A percentile compares a stretch with the other conserved stretches of the same genome.
phyloP scores from a whole-genome alignment of 495 filamentous ascomycete genomes.

The Cercophora sp. region DNA sequence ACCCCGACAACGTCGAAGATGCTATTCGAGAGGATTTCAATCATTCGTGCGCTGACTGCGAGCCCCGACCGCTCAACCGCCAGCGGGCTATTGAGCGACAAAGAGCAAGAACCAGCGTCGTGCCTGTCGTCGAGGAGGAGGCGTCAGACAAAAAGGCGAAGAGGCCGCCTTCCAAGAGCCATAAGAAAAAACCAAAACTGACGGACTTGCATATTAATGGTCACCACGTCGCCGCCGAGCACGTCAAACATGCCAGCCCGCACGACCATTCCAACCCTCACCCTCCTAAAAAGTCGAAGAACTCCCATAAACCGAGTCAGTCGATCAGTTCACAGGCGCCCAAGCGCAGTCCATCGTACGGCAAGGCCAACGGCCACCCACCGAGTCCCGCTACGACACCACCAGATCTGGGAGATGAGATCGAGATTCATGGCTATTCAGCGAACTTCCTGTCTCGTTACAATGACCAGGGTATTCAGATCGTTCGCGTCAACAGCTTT shows the following conservation, averaged over 20 bases:
- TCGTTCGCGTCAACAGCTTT: constrained; percentile 61
- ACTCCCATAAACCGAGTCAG: constrained; percentile 63
- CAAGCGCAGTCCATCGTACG: constrained; percentile 52
- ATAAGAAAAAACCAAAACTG: constrained; percentile 67
- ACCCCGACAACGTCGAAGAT: constrained; percentile 64
- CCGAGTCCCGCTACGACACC: constrained; percentile 54
- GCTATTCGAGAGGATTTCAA: constrained; percentile 62
- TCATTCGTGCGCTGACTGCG: constrained; percentile 85
- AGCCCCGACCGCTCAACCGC: constrained; percentile 66
- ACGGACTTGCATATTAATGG: constrained; percentile 51
- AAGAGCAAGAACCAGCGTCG: constrained; percentile 33
- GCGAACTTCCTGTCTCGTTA: constrained; percentile 67
- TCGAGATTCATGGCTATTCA: constrained; percentile 62
- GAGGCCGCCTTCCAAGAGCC: constrained; percentile 63
- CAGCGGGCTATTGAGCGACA: constrained; percentile 67
- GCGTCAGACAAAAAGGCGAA: constrained; percentile 60
- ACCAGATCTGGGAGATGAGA: constrained; percentile 51
- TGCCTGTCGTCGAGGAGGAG: constrained; percentile 53
- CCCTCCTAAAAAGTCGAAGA: constrained; percentile 69
- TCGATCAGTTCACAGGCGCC: constrained; percentile 60
- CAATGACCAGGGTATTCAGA: constrained; percentile 56
- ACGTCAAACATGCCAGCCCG: constrained; percentile 28
- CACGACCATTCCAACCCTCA: constrained; percentile 33
- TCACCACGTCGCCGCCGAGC: constrained; percentile 30
- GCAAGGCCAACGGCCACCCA: constrained; percentile 41